phyloP scores from a whole-genome alignment of 2,329 filamentous ascomycete genomes.

The Penicillium brevicompactum region DNA sequence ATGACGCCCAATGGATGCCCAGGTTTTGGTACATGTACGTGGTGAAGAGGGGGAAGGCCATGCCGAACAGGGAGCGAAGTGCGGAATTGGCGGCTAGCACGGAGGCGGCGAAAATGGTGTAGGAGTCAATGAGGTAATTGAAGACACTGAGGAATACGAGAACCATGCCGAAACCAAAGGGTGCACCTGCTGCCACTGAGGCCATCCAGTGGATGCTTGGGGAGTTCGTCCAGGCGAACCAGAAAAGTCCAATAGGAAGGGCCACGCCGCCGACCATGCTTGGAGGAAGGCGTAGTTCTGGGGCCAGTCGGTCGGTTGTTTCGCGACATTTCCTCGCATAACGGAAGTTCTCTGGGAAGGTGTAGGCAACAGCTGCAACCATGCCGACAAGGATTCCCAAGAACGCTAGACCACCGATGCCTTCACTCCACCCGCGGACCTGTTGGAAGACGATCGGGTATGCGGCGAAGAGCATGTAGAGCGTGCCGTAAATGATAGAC shows the following conservation, averaged over 20 bases:
- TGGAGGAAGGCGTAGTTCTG: slow-evolving; percentile 57
- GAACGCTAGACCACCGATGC: slow-evolving; percentile 51
- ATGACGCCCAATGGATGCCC: slow-evolving; percentile 51
- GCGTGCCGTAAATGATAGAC: slow-evolving; percentile 27
- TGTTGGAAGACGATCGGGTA: slow-evolving; percentile 47
- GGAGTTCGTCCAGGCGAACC: slow-evolving; percentile 62
- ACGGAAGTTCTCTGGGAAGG: slow-evolving; percentile 38
- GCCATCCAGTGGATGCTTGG: slow-evolving; percentile 43
- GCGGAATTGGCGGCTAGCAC: slow-evolving; percentile 47
- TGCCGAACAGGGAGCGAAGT: slow-evolving; percentile 47
- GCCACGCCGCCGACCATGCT: slow-evolving; percentile 51
- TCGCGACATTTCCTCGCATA: slow-evolving; percentile 29
- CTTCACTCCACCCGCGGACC: slow-evolving; percentile 47
- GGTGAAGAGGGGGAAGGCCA: slow-evolving; percentile 51
- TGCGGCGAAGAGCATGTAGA: slow-evolving; percentile 55
- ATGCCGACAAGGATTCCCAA: slow-evolving; percentile 48
- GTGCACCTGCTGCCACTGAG: slow-evolving; percentile 36
- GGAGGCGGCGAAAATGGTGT: slow-evolving; percentile 43
- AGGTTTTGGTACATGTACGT: slow-evolving; percentile 47
- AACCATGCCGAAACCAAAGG: slow-evolving; percentile 46
- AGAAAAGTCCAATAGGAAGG: slow-evolving; percentile 60
- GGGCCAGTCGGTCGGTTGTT: slow-evolving; percentile 42
- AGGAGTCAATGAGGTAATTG: slow-evolving; percentile 48
- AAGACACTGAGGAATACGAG: slow-evolving; percentile 42
- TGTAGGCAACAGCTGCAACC: slow-evolving; percentile 40